Percentiles rank a stretch among this genome's conserved stretches.
These are phyloP conservation scores for Metschnikowia borealis DNA, from an alignment of 805 yeast species.

Conservation along the genomic window DNA sequence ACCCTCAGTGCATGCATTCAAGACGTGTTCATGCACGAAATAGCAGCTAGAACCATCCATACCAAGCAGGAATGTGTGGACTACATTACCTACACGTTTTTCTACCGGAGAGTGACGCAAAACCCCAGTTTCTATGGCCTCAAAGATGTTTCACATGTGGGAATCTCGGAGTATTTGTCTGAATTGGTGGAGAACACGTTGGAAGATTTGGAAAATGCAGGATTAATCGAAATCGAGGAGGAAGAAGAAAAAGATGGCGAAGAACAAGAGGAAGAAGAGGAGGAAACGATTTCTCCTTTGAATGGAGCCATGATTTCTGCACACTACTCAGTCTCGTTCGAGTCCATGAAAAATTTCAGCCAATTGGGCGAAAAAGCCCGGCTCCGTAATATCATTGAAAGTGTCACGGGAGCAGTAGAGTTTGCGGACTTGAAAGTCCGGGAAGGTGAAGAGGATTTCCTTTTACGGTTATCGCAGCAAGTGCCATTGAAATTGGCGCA, in stretches of 20 bases:
- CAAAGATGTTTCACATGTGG: conserved; percentile 55
- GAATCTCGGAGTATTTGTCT: conserved; percentile 77
- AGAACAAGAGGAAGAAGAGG: conserved; percentile 36
- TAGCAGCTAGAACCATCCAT: conserved; percentile 59
- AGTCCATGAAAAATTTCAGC: conserved; percentile 61
- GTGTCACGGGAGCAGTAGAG: conserved; percentile 65
- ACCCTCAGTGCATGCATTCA: conserved; percentile 52
- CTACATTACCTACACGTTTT: conserved; percentile 81
- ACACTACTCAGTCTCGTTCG: conserved; percentile 61
- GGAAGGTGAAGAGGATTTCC: conserved; percentile 48
- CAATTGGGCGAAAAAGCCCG: conserved; percentile 54
- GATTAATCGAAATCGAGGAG: conserved; percentile 56
- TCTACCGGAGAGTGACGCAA: conserved; percentile 71
- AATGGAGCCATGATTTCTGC: conserved; percentile 75
- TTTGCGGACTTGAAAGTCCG: conserved; percentile 65
- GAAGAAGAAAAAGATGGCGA: conserved; percentile 37
- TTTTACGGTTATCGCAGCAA: conserved; percentile 50
- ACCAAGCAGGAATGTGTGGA: conserved; percentile 84
- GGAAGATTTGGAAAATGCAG: conserved; percentile 56
- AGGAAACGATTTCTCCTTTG: conserved; percentile 47
- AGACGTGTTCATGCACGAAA: conserved; percentile 71
- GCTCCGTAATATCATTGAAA: conserved; percentile 58
- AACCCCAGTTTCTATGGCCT: conserved; percentile 93
- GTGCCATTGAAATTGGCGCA: conserved; percentile 56
- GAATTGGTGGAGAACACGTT: conserved; percentile 74